phyloP scores from a whole-genome alignment of 208 protist species.

The Leishmania mexicana region DNA sequence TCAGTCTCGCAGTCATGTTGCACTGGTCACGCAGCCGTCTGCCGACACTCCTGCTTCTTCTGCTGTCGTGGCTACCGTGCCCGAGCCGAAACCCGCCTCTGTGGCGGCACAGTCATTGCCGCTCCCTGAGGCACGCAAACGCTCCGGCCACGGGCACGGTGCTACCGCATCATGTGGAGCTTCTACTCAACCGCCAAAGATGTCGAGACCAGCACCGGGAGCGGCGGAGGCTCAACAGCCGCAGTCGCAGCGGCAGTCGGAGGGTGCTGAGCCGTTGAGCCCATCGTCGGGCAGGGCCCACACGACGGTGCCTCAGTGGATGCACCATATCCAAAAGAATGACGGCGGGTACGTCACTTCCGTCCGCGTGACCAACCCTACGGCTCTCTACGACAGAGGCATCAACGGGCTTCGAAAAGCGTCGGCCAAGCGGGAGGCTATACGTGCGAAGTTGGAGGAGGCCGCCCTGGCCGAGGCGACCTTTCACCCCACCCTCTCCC shows the following conservation, averaged over 20 bases:
- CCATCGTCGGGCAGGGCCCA: slow-evolving; percentile 9
- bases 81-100: background rate
- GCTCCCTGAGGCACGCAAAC: background rate
- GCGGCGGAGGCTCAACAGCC: background rate
- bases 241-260: background rate
- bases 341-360: slow-evolving; percentile 9
- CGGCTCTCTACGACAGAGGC: slow-evolving; percentile 37
- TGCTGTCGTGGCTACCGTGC: background rate
- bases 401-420: slow-evolving; percentile 14
- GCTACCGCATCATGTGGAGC: background rate
- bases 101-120: background rate
- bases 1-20: background rate
- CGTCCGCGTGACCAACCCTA: slow-evolving; percentile 10
- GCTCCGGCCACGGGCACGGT: background rate
- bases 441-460: slow-evolving; percentile 34
- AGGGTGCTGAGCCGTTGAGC: background rate
- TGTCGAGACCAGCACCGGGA: background rate
- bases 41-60: background rate
- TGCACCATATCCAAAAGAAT: slow-evolving; percentile 15
- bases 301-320: slow-evolving; percentile 16
- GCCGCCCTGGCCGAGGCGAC: slow-evolving; percentile 34
- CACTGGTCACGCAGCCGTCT: background rate
- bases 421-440: slow-evolving; percentile 26
- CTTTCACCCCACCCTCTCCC: slow-evolving; percentile 56
- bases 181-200: background rate